A percentile compares a stretch with the other conserved stretches of the same genome.
Conservation (phyloP, 2,329 filamentous ascomycete species). For the Penicillium hesseltinei region DNA sequence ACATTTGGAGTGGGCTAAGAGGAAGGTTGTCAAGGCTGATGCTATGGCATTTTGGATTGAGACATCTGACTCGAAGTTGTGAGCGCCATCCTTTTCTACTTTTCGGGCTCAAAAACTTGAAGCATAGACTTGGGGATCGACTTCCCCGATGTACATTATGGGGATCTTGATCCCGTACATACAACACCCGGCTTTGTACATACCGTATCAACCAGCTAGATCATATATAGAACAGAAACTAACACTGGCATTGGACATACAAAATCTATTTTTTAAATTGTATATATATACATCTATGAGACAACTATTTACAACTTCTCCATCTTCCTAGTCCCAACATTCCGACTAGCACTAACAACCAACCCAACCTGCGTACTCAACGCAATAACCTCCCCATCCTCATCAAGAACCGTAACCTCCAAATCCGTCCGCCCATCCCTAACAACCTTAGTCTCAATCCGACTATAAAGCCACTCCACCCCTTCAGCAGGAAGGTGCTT, state of each 20-base stretch:
- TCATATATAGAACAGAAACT: background rate
- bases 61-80: constrained; percentile 31
- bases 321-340: constrained; percentile 50
- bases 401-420: constrained; percentile 67
- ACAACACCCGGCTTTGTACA: background rate
- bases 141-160: background rate
- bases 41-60: constrained; percentile 45
- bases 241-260: background rate
- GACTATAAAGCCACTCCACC: constrained; percentile 68
- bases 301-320: constrained; percentile 24
- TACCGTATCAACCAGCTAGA: background rate
- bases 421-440: constrained; percentile 72
- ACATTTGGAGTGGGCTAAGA: constrained; percentile 34
- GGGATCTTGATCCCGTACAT: constrained; percentile 2
- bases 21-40: constrained; percentile 38
- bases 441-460: constrained; percentile 65
- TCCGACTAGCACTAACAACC: constrained; percentile 63
- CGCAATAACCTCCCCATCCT: constrained; percentile 62
- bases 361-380: constrained; percentile 67
- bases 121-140: background rate
- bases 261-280: background rate
- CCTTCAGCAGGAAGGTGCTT: constrained; percentile 66
- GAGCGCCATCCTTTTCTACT: background rate
- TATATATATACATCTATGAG: background rate
- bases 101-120: background rate